Base-by-base conservation (phyloP, 2,329 filamentous ascomycete genomes). In the Fusarium illudens region DNA sequence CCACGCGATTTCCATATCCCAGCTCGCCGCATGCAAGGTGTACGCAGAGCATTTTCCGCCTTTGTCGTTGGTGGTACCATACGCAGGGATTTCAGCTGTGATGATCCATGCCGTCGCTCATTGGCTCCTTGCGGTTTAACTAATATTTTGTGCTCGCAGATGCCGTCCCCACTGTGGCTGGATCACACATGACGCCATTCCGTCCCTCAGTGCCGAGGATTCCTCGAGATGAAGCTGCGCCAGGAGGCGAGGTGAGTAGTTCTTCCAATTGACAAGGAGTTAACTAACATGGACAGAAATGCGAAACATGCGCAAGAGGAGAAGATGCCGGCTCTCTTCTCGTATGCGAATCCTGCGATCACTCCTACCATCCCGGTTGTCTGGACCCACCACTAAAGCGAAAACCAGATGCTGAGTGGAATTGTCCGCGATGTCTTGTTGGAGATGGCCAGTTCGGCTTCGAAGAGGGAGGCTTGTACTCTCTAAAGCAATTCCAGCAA, bases 381-480 rank as follows among this genome's bases (percentile, higher is more conserved):
- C 86, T 98, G 19, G 96, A 99, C 68, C 95, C 94, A 32, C 93
- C 92, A 2, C 82, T 97, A 42, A 91, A 90, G 71, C 83, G 86
- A 9, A 89, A 91, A 67, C 93, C 94, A 0, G 92, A 96, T 22
- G 86, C 89, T 55, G 96, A 98, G 75, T 99, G 96, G 96, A 95
- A 98, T 76, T 99, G 96, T 71, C 92, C 96, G 0, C 89, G 94
- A 74, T 99, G 96, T 77, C 87, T 99, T 25, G 96, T 99, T 22
- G 96, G 96, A 48, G 97, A 97, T 59, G 94, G 95, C 36, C 94
- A 98, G 70, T 99, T 97, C 74, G 96, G 96, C 0, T 99, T 99
- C 65, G 95, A 98, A 76, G 96, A 99, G 78, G 96, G 96, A 22
- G 94, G 94, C 4, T 87, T 97, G 20, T 99, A 99, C 79, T 99